Base-by-base conservation (phyloP, 2,329 filamentous ascomycete species). In the Colletotrichum sp. region DNA sequence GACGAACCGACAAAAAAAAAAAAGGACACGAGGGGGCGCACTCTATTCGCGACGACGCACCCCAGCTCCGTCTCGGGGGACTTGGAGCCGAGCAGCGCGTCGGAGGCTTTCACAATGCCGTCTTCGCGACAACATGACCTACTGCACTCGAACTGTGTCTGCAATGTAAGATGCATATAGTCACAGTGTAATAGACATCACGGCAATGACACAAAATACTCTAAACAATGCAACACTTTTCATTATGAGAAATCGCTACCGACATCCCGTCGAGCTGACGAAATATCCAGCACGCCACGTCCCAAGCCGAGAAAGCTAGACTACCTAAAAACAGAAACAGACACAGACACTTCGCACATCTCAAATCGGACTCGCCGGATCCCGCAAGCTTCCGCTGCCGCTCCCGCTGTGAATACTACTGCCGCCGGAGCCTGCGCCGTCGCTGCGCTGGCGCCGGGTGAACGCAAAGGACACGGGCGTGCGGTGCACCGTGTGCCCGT, bases 291-390 rank as follows among this genome's bases (percentile, higher is more conserved):
- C 69, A 72, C n/a, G 32, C 39, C 71, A 66, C 39, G n/a, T 44
- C 69, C 55, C 72, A 62, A 55, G 34, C 26, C 26, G 24, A 44
- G 52, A 75, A 72, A 63, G 71, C 52, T 52, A 30, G 70, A 73
- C 73, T 60, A 65, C 70, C 63, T 24, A 64, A 74, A 73, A 49
- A 55, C 66, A 74, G 39, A 77, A 65, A 62, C 12, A 62, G 32
- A 34, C 69, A 72, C 69, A 73, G 49, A 66, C 76, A 71, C 21
- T 57, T 36, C 15, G 28, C 34, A 28, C 66, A 44, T 49, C 28
- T 80, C 72, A 82, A 34, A 81, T 70, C 52, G 90, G 90, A 81
- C 91, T 92, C 76, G 86, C 87, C 28, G 89, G 88, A 79, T 91
- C 90, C 67, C 86, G 84, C 44, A 86, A 81, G 80, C 89, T 88